Percentiles rank a stretch among this genome's conserved stretches.
Conservation (phyloP, 2,329 filamentous ascomycete genomes). For the Bisporella sp. region DNA sequence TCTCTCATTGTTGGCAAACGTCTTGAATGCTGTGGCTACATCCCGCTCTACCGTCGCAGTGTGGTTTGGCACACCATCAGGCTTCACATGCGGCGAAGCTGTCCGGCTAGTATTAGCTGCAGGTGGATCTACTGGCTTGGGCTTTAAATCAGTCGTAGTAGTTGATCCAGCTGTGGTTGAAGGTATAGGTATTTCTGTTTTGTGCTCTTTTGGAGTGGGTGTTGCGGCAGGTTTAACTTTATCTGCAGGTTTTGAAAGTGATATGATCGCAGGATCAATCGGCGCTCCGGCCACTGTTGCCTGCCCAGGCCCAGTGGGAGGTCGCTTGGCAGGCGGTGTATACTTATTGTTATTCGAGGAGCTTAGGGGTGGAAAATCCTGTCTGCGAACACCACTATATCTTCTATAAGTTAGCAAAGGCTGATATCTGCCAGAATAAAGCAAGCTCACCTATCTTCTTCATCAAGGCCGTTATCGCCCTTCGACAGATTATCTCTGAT, state of each 20-base stretch:
- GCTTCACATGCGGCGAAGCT: slow-evolving; percentile 21
- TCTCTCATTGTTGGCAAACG: slow-evolving; percentile 52
- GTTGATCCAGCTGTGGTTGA: slow-evolving; percentile 20
- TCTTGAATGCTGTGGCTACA: slow-evolving; percentile 56
- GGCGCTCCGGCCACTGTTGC: slow-evolving; percentile 70
- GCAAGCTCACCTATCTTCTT: slow-evolving; percentile 76
- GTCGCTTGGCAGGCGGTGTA: slow-evolving; percentile 80
- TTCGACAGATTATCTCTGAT: slow-evolving; percentile 59
- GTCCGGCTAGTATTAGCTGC: slow-evolving; percentile 29
- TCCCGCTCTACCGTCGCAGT: slow-evolving; percentile 56
- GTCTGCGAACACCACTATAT: slow-evolving; percentile 86
- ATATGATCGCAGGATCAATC: slow-evolving; percentile 85
- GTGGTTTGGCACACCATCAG: slow-evolving; percentile 40
- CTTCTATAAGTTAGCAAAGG: slow-evolving; percentile 32
- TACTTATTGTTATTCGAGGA: slow-evolving; percentile 59
- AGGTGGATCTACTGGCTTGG: slow-evolving; percentile 16
- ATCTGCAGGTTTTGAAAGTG: slow-evolving; percentile 46
- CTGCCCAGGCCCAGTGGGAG: slow-evolving; percentile 57
- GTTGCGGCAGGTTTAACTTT: slow-evolving; percentile 21
- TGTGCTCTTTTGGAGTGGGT: slow-evolving; percentile 20
- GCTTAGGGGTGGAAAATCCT: slow-evolving; percentile 61
- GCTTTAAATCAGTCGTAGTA: slow-evolving; percentile 20
- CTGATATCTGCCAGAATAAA: slow-evolving; percentile 4
- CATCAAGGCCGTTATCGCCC: slow-evolving; percentile 63
- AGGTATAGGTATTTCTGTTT: slow-evolving; percentile 21